phyloP scores from a whole-genome alignment of 1,284 basidiomycete species.

The Puccinia coronata region DNA sequence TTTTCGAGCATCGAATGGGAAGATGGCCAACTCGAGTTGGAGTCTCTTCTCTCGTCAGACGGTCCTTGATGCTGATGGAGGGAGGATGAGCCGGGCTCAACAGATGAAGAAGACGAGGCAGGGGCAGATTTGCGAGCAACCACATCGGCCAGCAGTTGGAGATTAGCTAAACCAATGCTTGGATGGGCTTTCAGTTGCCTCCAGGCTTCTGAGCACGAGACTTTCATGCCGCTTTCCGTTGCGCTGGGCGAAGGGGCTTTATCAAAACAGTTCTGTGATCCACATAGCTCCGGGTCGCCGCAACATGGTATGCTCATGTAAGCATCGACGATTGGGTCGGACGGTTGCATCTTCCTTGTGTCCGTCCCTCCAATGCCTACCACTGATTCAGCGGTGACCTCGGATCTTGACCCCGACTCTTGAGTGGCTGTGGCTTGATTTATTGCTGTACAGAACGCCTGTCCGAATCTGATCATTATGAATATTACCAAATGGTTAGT shows the following conservation, averaged over 20 bases:
- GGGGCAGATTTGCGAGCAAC: constrained; percentile 51
- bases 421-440: constrained; percentile 27
- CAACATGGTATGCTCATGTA: constrained; percentile 55
- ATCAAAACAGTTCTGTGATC: constrained; percentile 52
- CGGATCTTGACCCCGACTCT: not conserved
- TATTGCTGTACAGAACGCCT: constrained; percentile 46
- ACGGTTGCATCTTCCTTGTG: constrained; percentile 4
- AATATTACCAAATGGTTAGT: not conserved
- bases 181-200: constrained; percentile 54
- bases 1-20: constrained; percentile 24
- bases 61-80: not conserved
- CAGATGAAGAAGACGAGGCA: not conserved
- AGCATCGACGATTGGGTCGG: constrained; percentile 50
- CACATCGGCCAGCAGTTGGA: constrained; percentile 57
- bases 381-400: not conserved
- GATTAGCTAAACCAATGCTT: constrained; percentile 55
- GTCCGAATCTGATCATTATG: constrained; percentile 27
- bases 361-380: not conserved
- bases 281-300: constrained; percentile 54
- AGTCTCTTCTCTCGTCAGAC: not conserved
- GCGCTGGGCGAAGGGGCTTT: constrained; percentile 46
- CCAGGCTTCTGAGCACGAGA: constrained; percentile 55
- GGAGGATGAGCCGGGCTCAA: not conserved
- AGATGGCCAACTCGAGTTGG: not conserved
- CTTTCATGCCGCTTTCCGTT: constrained; percentile 48